Base-by-base conservation (phyloP, 2,329 filamentous ascomycete species). In the Myriosclerotinia curreyana region DNA sequence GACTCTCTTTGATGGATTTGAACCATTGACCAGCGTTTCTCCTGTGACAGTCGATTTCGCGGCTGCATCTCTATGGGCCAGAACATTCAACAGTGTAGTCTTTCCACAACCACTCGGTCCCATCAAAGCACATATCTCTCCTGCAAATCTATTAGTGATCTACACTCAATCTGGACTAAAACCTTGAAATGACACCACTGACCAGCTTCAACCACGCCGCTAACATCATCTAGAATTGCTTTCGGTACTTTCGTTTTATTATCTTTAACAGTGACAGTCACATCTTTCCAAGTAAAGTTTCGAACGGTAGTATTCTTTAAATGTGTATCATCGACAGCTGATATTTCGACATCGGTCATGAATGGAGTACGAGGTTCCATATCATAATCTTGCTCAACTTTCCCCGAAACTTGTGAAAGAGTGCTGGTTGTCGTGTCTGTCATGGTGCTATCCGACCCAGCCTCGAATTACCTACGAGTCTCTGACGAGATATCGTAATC, bases 1-100 rank as follows among this genome's bases (percentile, higher is more conserved):
- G 0, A 79, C 78, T 9, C 79, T 74, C 9, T 79, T 76, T 1
- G 85, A 80, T 4, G 86, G 77, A 5, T 76, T 71, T 2, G 72
- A 74, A 38, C 89, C 89, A 74, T 95, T 92, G 69, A 91, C 80
- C 63, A 83, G 79, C 17, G 86, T 79, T 3, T 79, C 74, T 20
- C 84, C 83, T 7, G 79, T 80, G 2, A 85, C 80, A 3, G 82
- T 82, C 0, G 83, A 79, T 14, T 82, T 83, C 22, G 80, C 79
- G 7, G 82, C 78, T 0, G 80, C 79, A 15, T 79, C 78, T 67
- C 78, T 78, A 66, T 85, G 83, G 8, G 92, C 91, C 17, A 96
- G 84, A 6, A 90, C 85, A 74, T 96, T 93, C 44, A 96, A 81
- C 0, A 96, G 81, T 0, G 91, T 96, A 0, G 92, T 95, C 76